phyloP scores from a whole-genome alignment of 257 asterid genomes.

The Salvia splendens region DNA sequence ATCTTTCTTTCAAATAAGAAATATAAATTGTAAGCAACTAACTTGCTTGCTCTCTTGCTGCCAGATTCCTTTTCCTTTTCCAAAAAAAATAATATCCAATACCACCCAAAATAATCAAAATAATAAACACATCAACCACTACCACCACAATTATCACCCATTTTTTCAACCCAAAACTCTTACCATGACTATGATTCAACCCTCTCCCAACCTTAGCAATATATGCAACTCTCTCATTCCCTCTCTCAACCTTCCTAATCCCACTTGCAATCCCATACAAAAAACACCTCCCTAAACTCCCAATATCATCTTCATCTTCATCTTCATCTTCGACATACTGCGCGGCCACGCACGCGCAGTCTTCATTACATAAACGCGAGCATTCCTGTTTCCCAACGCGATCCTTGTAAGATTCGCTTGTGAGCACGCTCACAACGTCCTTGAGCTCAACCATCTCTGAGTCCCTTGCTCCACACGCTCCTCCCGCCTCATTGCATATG shows the following conservation, averaged over 20 bases:
- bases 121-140: slow-evolving; percentile 67
- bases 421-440: slow-evolving; percentile 64
- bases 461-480: slow-evolving; percentile 43
- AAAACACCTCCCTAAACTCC: slow-evolving; percentile 39
- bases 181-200: slow-evolving; percentile 35
- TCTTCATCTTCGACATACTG: slow-evolving; percentile 35
- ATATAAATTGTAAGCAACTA: not conserved
- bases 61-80: slow-evolving; percentile 46
- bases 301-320: not conserved
- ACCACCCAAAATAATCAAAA: slow-evolving; percentile 62
- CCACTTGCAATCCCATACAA: slow-evolving; percentile 63
- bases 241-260: slow-evolving; percentile 53
- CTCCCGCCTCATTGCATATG: slow-evolving; percentile 36
- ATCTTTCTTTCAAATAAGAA: no score
- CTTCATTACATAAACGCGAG: slow-evolving; percentile 53
- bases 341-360: slow-evolving; percentile 69
- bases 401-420: slow-evolving; percentile 35
- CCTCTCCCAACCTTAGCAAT: slow-evolving; percentile 69
- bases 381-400: slow-evolving; percentile 51
- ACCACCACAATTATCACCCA: slow-evolving; percentile 64
- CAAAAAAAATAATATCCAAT: slow-evolving; percentile 53
- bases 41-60: slow-evolving; percentile 17
- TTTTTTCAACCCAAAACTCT: slow-evolving; percentile 55
- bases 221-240: slow-evolving; percentile 33
- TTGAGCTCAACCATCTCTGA: slow-evolving; percentile 66